Evolutionary conservation across 768 basidiomycete species (phyloP).

Genomic region (Agrocybe pediades): DNA sequence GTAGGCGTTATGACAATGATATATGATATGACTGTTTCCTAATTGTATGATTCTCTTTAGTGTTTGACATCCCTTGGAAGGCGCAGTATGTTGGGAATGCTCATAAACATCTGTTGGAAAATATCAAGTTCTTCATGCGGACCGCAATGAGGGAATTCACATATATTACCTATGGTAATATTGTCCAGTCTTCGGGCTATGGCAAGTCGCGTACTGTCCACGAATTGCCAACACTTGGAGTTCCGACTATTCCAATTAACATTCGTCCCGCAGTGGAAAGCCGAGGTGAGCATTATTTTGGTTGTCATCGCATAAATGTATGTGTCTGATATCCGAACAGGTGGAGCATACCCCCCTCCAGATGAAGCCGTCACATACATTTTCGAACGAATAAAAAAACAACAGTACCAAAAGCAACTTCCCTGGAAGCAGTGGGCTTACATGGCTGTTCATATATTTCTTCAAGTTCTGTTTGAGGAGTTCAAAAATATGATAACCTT

Average conservation of each 20-base stretch:
- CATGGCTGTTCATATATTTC: too few species aligned
- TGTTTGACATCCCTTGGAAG: slow-evolving; percentile 1
- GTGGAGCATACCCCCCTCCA: neutral
- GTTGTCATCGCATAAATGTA: neutral
- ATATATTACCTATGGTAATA: slow-evolving; percentile 4
- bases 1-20: too few species aligned
- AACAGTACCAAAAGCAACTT: too few species aligned
- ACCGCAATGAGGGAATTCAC: too few species aligned
- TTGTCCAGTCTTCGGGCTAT: slow-evolving; percentile 18
- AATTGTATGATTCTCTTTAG: too few species aligned
- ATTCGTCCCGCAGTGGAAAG: too few species aligned
- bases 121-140: neutral
- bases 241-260: slow-evolving; percentile 27
- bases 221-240: slow-evolving; percentile 19
- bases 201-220: slow-evolving; percentile 27
- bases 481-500: too few species aligned
- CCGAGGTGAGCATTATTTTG: neutral
- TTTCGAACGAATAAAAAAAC: neutral
- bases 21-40: too few species aligned
- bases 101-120: slow-evolving; percentile 4
- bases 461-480: too few species aligned
- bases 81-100: slow-evolving; percentile 2
- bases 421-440: too few species aligned
- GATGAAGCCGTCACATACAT: neutral
- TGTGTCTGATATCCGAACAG: neutral